Evolutionary conservation across 345 rosid genomes (phyloP).

Genomic region (Iberis pinnata): DNA sequence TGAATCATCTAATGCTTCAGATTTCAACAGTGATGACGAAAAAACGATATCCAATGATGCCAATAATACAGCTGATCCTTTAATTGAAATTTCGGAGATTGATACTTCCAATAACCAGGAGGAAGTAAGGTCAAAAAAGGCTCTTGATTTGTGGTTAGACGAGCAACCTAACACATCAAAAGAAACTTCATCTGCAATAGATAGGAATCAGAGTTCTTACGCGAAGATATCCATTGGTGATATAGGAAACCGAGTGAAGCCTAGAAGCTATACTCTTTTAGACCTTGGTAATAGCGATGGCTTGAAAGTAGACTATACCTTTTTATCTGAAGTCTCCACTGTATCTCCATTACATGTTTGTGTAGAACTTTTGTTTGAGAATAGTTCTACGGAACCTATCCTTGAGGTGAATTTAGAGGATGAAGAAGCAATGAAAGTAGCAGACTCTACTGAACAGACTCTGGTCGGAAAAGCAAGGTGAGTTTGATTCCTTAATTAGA

Average conservation of each 20-base stretch:
- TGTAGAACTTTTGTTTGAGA: conserved; percentile 62
- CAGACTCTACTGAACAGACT: conserved; percentile 44
- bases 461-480: conserved; percentile 50
- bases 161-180: conserved; percentile 61
- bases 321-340: conserved; percentile 60
- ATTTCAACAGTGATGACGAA: conserved; percentile 38
- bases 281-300: conserved; percentile 82
- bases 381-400: conserved; percentile 58
- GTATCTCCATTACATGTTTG: conserved; percentile 58
- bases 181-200: conserved; percentile 34
- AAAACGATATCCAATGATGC: conserved; percentile 41
- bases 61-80: conserved; percentile 40
- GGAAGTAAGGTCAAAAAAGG: conserved; percentile 52
- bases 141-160: conserved; percentile 84
- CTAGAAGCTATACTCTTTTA: conserved; percentile 60
- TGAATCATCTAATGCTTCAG: conserved; percentile 46
- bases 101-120: conserved; percentile 37
- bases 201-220: conserved; percentile 41
- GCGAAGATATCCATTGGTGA: conserved; percentile 76
- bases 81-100: conserved; percentile 69
- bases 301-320: conserved; percentile 72
- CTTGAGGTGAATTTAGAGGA: conserved; percentile 46
- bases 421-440: conserved; percentile 47
- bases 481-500: conserved; percentile 16
- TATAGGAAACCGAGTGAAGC: conserved; percentile 56